Conservation (phyloP, 805 yeast genomes). For the Metschnikowia sp. region DNA sequence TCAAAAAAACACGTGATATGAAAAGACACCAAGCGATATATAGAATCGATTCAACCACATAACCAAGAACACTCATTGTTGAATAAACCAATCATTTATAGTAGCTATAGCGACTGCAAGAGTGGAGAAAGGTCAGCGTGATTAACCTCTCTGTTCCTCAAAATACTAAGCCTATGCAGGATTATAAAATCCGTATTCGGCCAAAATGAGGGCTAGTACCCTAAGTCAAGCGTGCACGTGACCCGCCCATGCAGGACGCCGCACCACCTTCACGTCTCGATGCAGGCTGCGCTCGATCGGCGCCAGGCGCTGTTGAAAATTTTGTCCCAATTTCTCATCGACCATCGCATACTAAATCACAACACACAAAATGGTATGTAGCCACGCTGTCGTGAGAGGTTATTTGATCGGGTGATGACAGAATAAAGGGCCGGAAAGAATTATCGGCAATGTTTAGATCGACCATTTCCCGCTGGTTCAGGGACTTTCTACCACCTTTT, state of each 20-base stretch:
- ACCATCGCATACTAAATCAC: slow-evolving; percentile 12
- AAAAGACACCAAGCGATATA: too few relatives aligned
- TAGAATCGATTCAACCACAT: too few relatives aligned
- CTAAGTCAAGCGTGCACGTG: slow-evolving; percentile 7
- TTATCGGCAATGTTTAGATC: not conserved
- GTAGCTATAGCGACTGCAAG: too few relatives aligned
- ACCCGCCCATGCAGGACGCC: not conserved
- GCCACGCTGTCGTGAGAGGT: not conserved
- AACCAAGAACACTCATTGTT: too few relatives aligned
- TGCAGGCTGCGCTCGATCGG: slow-evolving; percentile 7
- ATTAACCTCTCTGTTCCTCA: too few relatives aligned
- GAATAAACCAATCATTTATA: too few relatives aligned
- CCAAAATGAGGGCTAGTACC: slow-evolving; percentile 15
- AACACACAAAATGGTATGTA: slow-evolving; percentile 22
- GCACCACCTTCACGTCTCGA: not conserved
- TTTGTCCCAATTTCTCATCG: slow-evolving; percentile 15
- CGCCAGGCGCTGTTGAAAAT: slow-evolving; percentile 16
- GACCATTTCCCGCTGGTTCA: not conserved
- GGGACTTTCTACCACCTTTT: too few relatives aligned
- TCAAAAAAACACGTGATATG: too few relatives aligned
- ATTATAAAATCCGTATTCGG: not conserved
- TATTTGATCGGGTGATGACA: not conserved
- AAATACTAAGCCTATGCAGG: too few relatives aligned
- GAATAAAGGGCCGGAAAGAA: too few relatives aligned
- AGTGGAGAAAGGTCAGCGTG: too few relatives aligned